A percentile compares a stretch with the other conserved stretches of the same genome.
phyloP scores from a whole-genome alignment of 2,329 filamentous ascomycete genomes.

The Aspergillus awamori region DNA sequence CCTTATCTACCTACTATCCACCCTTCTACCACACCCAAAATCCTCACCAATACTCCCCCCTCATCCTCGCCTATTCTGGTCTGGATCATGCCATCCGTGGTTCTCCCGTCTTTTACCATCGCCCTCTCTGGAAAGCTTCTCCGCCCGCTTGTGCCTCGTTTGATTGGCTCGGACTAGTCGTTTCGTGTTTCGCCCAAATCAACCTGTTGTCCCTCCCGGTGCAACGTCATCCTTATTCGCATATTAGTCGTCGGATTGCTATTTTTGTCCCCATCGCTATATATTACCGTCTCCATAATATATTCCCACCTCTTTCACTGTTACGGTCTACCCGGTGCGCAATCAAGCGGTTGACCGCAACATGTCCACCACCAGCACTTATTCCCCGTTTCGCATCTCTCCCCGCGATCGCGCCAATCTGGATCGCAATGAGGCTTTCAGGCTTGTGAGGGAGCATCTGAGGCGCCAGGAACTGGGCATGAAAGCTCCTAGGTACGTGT shows the following conservation, averaged over 20 bases:
- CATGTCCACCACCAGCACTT: conserved; percentile 21
- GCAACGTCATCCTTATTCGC: conserved; percentile 18
- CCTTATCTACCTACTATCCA: neutral
- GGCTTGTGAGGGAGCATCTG: conserved; percentile 37
- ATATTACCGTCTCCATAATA: neutral
- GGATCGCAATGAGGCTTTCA: conserved; percentile 40
- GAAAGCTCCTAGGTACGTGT: conserved; percentile 35
- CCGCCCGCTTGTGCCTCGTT: conserved; percentile 10
- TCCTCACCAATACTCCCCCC: neutral
- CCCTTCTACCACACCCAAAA: neutral
- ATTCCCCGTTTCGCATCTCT: conserved; percentile 38
- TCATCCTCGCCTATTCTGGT: conserved; percentile 7
- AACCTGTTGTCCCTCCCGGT: neutral
- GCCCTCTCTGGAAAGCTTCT: conserved; percentile 17
- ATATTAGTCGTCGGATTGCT: neutral
- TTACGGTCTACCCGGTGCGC: neutral
- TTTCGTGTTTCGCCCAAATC: neutral
- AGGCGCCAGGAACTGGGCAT: conserved; percentile 40
- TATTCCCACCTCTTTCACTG: neutral
- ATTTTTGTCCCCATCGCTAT: neutral
- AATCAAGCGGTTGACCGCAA: conserved; percentile 6
- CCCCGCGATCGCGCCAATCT: conserved; percentile 33
- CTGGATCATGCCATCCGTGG: conserved; percentile 29
- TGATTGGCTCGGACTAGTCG: conserved; percentile 17
- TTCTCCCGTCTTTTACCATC: conserved; percentile 14